Evolutionary conservation across 116 monocot species (phyloP), one percentile per base, ranked within the genome.

Genomic region (Iris pallida): DNA sequence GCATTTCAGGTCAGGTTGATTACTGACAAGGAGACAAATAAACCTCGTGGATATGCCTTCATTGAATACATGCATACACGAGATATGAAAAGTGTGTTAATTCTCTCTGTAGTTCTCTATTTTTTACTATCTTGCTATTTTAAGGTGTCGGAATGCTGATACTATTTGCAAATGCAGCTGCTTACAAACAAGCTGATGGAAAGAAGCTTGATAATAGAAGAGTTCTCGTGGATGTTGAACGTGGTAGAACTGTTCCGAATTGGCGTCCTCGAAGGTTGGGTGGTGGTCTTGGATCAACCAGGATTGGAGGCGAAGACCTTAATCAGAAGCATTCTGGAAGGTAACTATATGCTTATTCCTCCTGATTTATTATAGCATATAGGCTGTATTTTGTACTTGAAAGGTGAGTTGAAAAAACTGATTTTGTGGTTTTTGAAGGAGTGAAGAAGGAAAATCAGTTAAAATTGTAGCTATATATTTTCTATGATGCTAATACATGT

Each of bases 181-280:
- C 92, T 16, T 96, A 96, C 67, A 96, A 98, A 76, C 93, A 98
- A 88, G 98, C 90, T 71, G 98, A 98, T 86, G 93, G 98, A 45
- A 93, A 84, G 73, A 98, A 98, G 70, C 44, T 98, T 53, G 98
- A 98, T 72, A 85, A 80, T 73, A 81, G 66, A 69, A 82, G 93
- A 59, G 93, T 98, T 4, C 83, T 98, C 64, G 98, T 93, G 68
- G 93, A 98, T 80, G 98, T 98, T 61, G 98, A 98, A 77, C 90
- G 98, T 63, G 98, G 98, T 68, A 90, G 98, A 73, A 93, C 93
- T 56, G 93, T 98, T 57, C 88, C 93, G 47, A 93, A 98, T 75
- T 98, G 85, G 85, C 76, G 81, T 8, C 85, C 85, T n/a, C 76
- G 78, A 62, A 80, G 85, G 47, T 77, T 85, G 71, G 85, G 85